Base-by-base conservation (phyloP, 331 rosid genomes). In the Saraca asoca region DNA sequence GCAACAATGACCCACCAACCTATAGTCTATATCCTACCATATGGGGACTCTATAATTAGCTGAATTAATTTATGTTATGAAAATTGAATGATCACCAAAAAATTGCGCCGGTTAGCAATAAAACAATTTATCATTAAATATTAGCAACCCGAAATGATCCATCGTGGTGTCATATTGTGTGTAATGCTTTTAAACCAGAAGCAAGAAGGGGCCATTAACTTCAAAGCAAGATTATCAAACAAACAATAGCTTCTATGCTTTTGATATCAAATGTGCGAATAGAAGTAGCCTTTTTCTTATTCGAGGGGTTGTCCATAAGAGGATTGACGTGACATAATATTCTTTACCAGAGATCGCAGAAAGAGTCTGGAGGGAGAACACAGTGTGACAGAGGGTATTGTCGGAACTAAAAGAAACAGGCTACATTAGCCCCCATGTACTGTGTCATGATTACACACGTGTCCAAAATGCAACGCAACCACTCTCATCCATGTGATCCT, bases 361-460 rank as follows among this genome's bases (percentile, higher is more conserved):
- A 19, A 12, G 51, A 51, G 58, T 12, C 5, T 12, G 64, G 7
- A 33, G 39, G 77, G 69, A 71, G 18, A 19, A 52, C 58, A 46
- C 48, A 64, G 73, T 2, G 48, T 34, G 75, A 75, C 79, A 69
- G 75, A 64, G 66, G 71, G 59, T 29, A 72, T 58, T 75, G 85
- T 85, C 76, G 70, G 79, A 73, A 24, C 37, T 46, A 67, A 54
- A 75, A 68, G 79, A 68, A 77, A 60, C 53, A 72, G 64, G 48
- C 48, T 52, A 12, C 73, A 57, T 62, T 48, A 62, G 68, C 49
- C 58, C 69, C 70, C 90, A 64, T 60, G 78, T 76, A 78, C 33
- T 73, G 41, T 34, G 79, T 56, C 81, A 80, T 85, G 54, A 81
- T 82, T 78, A 64, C 66, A 72, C 83, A 82, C 88, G 85, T 82